Percentiles rank a stretch among this genome's conserved stretches.
phyloP scores from a whole-genome alignment of 2,329 filamentous ascomycete genomes.

The Alternaria panax region DNA sequence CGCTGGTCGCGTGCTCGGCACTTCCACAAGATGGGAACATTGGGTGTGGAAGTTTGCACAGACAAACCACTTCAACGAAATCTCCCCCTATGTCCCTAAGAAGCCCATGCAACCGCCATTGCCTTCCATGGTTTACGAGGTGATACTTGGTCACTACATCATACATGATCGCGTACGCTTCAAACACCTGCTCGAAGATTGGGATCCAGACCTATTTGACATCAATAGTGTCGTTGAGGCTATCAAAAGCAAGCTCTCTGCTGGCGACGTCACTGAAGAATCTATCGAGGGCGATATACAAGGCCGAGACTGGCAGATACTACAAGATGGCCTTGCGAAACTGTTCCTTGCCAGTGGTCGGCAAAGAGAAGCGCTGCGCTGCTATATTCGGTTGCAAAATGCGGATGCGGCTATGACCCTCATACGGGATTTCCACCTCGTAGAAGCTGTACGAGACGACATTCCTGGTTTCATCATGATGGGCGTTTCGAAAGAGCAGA shows the following conservation, averaged over 20 bases:
- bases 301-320: slow-evolving; percentile 84
- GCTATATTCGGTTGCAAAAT: slow-evolving; percentile 90
- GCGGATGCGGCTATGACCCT: slow-evolving; percentile 86
- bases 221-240: slow-evolving; percentile 76
- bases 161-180: slow-evolving; percentile 77
- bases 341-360: slow-evolving; percentile 83
- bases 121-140: slow-evolving; percentile 83
- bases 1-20: slow-evolving; percentile 82
- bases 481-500: slow-evolving; percentile 76
- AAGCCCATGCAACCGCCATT: slow-evolving; percentile 80
- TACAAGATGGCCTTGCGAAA: slow-evolving; percentile 86
- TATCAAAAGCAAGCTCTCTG: slow-evolving; percentile 82
- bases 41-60: slow-evolving; percentile 95
- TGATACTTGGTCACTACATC: slow-evolving; percentile 88
- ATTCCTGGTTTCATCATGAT: slow-evolving; percentile 88
- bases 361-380: slow-evolving; percentile 82
- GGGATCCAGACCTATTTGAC: slow-evolving; percentile 86
- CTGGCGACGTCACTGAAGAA: slow-evolving; percentile 76
- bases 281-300: slow-evolving; percentile 75
- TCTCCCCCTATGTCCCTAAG: slow-evolving; percentile 81
- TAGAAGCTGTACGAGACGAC: slow-evolving; percentile 87
- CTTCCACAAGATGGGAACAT: slow-evolving; percentile 86
- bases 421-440: slow-evolving; percentile 87
- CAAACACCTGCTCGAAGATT: slow-evolving; percentile 78
- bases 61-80: slow-evolving; percentile 86